Percentiles rank a stretch among this genome's conserved stretches.
Conservation (phyloP, 2,329 filamentous ascomycete species). For the Didymella exigua region DNA sequence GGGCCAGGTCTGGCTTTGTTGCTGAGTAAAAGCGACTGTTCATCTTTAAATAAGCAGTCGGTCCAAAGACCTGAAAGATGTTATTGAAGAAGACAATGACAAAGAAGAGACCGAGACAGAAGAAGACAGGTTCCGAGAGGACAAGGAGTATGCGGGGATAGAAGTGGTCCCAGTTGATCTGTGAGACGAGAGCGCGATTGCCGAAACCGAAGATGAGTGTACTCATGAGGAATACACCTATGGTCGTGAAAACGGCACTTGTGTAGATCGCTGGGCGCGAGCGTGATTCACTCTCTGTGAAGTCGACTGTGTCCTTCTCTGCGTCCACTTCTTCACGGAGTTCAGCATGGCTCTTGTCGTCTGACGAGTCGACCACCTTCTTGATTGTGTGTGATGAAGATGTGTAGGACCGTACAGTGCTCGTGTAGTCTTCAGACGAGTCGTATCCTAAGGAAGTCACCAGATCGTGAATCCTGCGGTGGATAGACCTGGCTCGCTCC, state of each 20-base stretch:
- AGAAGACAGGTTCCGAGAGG: conserved; percentile 69
- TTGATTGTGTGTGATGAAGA: conserved; percentile 31
- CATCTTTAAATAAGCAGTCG: conserved; percentile 70
- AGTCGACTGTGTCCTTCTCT: conserved; percentile 73
- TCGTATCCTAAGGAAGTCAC: conserved; percentile 68
- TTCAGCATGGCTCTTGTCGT: conserved; percentile 57
- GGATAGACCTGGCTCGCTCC: conserved; percentile 69
- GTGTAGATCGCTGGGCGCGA: conserved; percentile 68
- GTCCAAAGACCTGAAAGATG: conserved; percentile 75
- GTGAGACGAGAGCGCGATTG: conserved; percentile 70
- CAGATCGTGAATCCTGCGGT: conserved; percentile 75
- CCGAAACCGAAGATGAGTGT: conserved; percentile 69
- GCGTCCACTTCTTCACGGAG: conserved; percentile 64
- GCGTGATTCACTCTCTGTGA: conserved; percentile 64
- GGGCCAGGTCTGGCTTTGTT: conserved; percentile 52
- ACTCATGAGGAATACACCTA: conserved; percentile 71
- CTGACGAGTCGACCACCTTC: conserved; percentile 19
- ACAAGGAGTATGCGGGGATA: conserved; percentile 71
- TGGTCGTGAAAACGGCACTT: conserved; percentile 70
- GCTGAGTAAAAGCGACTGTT: conserved; percentile 85
- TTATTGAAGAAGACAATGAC: conserved; percentile 77
- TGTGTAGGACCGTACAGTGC: background rate
- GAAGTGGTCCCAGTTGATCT: conserved; percentile 67
- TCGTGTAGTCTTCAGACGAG: conserved; percentile 43
- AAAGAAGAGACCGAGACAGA: conserved; percentile 85